Base-by-base conservation (phyloP, 2,329 filamentous ascomycete species). In the Bipolaris oryzae region DNA sequence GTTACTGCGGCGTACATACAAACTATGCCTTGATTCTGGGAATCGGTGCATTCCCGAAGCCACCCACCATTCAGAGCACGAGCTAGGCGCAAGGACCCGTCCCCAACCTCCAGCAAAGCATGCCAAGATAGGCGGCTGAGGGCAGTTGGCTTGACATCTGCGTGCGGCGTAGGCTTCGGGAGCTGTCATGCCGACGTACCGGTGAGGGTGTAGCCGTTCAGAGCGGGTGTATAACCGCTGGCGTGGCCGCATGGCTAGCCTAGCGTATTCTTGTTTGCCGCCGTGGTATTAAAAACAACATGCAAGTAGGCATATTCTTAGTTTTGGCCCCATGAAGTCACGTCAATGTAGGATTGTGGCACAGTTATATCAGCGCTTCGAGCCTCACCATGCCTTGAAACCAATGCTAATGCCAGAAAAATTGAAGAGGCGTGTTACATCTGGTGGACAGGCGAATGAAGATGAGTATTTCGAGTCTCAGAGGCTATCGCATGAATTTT, bases 111-210 rank as follows among this genome's bases (percentile, higher is more conserved):
- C 53, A 59, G 47, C 44, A 61, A 61, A 60, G 55, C 37, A 45
- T 60, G 60, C 69, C 67, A 70, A 68, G 66, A 65, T 46, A 69
- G 43, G 67, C 63, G 68, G 63, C 69, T 70, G 64, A 71, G 66
- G 55, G 58, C 42, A 58, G 39, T 46, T 62, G 57, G 55, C 54
- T 66, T 56, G 58, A 62, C 45, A 60, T 43, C 42, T 62, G 54
- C 56, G 53, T 68, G 57, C 62, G 67, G 64, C 63, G 61, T 56
- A 46, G 56, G 55, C 55, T 21, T 70, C 60, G 63, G 63, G 53
- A 55, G 57, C 55, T 63, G 59, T 60, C 61, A 61, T 58, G 39
- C 61, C 64, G 62, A 57, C 33, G 55, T 56, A 55, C 64, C 61
- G 54, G 57, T 55, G 48, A 61, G 62, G 58, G 43, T 53, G 55